Percentiles rank a stretch among this genome's conserved stretches.
Evolutionary conservation across 139 green algal species (phyloP).

Genomic region (Asterochloris sp.): DNA sequence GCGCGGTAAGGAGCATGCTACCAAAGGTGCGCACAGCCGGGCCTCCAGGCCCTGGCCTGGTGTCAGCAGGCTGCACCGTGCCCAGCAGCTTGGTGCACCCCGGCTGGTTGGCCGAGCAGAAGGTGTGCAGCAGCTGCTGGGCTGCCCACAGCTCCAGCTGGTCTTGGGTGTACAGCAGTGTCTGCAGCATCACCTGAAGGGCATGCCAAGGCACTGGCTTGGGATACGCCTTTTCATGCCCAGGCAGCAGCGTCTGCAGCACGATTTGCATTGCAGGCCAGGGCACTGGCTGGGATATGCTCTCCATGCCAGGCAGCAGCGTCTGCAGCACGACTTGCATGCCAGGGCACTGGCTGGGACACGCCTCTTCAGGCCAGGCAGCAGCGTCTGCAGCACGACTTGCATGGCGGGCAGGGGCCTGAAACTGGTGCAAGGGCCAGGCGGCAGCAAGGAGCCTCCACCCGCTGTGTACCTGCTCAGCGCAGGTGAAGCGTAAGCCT

Average conservation of each 20-base stretch:
- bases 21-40: no score
- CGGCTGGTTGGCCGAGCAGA: constrained; percentile 40
- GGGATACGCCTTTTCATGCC: neutral
- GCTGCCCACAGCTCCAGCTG: constrained; percentile 8
- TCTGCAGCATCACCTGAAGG: constrained; percentile 3
- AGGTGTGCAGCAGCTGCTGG: constrained; percentile 32
- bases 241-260: neutral
- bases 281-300: neutral
- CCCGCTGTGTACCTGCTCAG: no score
- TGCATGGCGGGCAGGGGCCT: constrained; percentile 33
- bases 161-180: neutral
- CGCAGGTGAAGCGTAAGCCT: no score
- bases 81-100: constrained; percentile 36
- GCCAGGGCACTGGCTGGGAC: constrained; percentile 8
- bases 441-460: neutral
- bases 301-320: neutral
- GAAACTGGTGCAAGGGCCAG: neutral
- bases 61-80: constrained; percentile 3
- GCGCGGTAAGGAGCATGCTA: neutral
- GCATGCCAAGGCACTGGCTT: neutral
- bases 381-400: constrained; percentile 1
- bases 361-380: neutral
- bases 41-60: neutral
- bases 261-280: neutral
- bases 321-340: constrained; percentile 25